Evolutionary conservation across 192 early-diverging fungal genomes (phyloP).

Genomic region (Coemansia sp.): DNA sequence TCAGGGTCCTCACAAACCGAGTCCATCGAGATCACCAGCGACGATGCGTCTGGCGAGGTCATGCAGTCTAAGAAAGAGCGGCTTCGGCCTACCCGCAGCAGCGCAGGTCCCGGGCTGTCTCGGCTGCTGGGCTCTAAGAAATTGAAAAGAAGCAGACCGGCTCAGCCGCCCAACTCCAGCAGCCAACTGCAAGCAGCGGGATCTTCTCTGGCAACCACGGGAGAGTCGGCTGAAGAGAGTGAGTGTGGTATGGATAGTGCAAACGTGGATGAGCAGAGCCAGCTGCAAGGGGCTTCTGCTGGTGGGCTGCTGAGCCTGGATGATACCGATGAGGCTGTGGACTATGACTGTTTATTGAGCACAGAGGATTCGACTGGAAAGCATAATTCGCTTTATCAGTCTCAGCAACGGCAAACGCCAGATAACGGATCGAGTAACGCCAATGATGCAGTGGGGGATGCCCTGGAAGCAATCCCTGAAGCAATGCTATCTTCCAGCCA

Average conservation of each 20-base stretch:
- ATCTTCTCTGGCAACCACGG: too few species aligned
- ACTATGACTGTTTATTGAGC: slow-evolving; percentile 39
- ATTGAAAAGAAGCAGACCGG: background rate
- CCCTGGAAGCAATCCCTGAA: too few species aligned
- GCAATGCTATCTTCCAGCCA: too few species aligned
- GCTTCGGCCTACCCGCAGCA: background rate
- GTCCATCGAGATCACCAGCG: slow-evolving; percentile 33
- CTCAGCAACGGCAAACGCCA: background rate
- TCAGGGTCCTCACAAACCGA: slow-evolving; percentile 30
- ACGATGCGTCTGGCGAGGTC: slow-evolving; percentile 11
- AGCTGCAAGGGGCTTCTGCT: background rate
- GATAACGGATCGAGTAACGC: too few species aligned
- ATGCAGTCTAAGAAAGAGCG: background rate
- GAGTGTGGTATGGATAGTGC: too few species aligned
- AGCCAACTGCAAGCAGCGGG: too few species aligned
- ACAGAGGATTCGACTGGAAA: slow-evolving; percentile 10
- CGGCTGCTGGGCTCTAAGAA: slow-evolving; percentile 4
- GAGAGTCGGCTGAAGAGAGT: too few species aligned
- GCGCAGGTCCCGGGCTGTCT: background rate
- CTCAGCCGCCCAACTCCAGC: too few species aligned
- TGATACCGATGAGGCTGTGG: slow-evolving; percentile 6
- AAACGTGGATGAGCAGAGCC: too few species aligned
- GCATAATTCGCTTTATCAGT: background rate
- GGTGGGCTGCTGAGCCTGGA: background rate
- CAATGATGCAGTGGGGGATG: too few species aligned